Evolutionary conservation across 192 early-diverging fungal species (phyloP), one percentile per base, ranked within the genome.

Genomic region (Physocladia obscura): DNA sequence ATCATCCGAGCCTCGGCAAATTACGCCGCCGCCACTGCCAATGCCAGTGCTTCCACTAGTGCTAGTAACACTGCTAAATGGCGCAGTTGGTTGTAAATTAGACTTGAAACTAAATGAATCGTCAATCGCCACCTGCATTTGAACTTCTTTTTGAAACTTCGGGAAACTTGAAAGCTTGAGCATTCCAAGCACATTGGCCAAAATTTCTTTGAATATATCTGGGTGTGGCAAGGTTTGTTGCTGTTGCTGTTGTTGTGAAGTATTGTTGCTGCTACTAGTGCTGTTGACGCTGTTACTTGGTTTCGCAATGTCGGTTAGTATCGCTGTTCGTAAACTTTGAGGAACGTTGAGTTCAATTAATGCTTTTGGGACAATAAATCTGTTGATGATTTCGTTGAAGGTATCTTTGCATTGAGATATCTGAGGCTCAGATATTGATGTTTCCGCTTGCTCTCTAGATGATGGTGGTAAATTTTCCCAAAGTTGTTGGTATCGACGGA

Each of bases 111-210:
- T 44, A 47, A 62, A 21, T 32, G 63, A 52, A n/a, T 65, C 63
- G 21, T 65, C 63, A 13, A 65, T 24, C 39, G 49, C 24, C 4
- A 65, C 37, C 22, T 49, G 50, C 6, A 65, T 34, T 34, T 52
- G 21, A 6, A 49, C 57, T 34, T 44, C 19, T 52, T 75, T 75
- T 26, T 71, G 50, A 59, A 76, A 76, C 32, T 76, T 76, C 24
- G 75, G 75, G 47, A 76, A 76, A n/a, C 60, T 49, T 6, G 58
- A 38, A 6, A 67, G 62, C n/a, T 70, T 70, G 38, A 76, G 62
- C 62, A 67, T 63, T 31, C 47, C 71, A 0, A 63, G 49, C 19
- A 71, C 62, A 36, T 71, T 52, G 29, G 71, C 75, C 34, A 76
- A 19, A 38, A 70, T 56, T 6, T 17, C 54, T 49, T 71, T 67